Base-by-base conservation (phyloP, 2,329 filamentous ascomycete species). In the Cladorrhinum sp. region DNA sequence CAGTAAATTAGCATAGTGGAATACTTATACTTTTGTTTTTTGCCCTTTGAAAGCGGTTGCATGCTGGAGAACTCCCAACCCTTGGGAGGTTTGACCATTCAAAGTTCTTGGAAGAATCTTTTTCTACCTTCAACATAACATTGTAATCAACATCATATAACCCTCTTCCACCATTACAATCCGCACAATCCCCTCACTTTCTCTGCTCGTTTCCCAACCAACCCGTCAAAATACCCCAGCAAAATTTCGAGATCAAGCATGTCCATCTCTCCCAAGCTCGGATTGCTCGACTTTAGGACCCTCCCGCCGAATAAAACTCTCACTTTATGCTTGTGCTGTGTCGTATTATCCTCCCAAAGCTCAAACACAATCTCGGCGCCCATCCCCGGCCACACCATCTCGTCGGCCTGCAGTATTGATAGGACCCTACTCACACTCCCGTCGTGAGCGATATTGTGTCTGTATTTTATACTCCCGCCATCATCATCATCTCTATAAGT, bases 321-420 rank as follows among this genome's bases (percentile, higher is more conserved):
- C 1, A 92, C 72, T 65, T 81, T 90, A 64, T 78, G 80, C 33
- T 58, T 53, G 16, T 59, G 65, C n/a, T 69, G 64, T 48, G 72
- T 71, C 67, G 77, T 64, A 46, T 72, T 71, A 67, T 77, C 79
- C 67, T 73, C 77, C 68, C 86, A 92, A 28, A 93, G 70, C 76
- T 94, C 90, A 70, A 93, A 92, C 0, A 92, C 83, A 0, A 94
- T 79, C 74, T 94, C 90, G 9, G 85, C 80, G 0, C 90, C 90
- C 90, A 94, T 92, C 0, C 90, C 90, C 0, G 90, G 90, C 90
- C 90, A 94, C 1, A 92, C 86, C 90, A 94, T 94, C 57, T 79
- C 73, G 21, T 91, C 86, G 1, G 89, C 69, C 74, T 94, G 90
- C 69, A 95, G 71, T 16, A 93, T 81, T 2, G 84, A 84, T 21